Evolutionary conservation across 1,139 yeast genomes (phyloP).

Genomic region (Kodamaea anthophila): DNA sequence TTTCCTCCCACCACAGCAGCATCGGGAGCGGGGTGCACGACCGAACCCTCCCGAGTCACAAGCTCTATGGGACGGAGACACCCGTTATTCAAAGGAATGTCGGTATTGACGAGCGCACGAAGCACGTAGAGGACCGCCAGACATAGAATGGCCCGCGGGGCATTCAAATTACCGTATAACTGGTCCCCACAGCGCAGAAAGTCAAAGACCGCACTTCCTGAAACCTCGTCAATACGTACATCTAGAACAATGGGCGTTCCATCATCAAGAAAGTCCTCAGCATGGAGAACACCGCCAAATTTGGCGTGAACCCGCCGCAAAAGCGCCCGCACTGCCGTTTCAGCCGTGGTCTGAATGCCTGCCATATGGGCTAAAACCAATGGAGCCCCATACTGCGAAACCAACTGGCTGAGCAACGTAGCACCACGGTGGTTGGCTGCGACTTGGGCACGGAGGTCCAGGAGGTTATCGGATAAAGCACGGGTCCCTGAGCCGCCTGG

Average conservation of each 20-base stretch:
- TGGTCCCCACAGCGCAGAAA: constrained; percentile 39
- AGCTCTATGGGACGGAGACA: constrained; percentile 68
- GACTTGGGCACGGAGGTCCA: constrained; percentile 41
- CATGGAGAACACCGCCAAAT: constrained; percentile 32
- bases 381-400: constrained; percentile 26
- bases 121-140: constrained; percentile 79
- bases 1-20: constrained; percentile 90
- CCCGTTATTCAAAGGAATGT: constrained; percentile 82
- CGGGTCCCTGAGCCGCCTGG: constrained; percentile 45
- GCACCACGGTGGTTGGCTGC: constrained; percentile 40
- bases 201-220: constrained; percentile 37
- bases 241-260: constrained; percentile 37
- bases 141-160: constrained; percentile 61
- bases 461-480: constrained; percentile 34
- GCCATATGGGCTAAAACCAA: constrained; percentile 38
- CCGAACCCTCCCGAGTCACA: constrained; percentile 60
- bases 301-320: constrained; percentile 30
- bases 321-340: constrained; percentile 33
- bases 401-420: constrained; percentile 24
- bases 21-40: constrained; percentile 63
- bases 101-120: constrained; percentile 67
- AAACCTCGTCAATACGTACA: constrained; percentile 27
- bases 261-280: constrained; percentile 38
- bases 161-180: constrained; percentile 40
- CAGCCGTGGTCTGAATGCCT: constrained; percentile 41